Conservation (phyloP, 2,329 filamentous ascomycete species). For the Penicillium corylophilum region DNA sequence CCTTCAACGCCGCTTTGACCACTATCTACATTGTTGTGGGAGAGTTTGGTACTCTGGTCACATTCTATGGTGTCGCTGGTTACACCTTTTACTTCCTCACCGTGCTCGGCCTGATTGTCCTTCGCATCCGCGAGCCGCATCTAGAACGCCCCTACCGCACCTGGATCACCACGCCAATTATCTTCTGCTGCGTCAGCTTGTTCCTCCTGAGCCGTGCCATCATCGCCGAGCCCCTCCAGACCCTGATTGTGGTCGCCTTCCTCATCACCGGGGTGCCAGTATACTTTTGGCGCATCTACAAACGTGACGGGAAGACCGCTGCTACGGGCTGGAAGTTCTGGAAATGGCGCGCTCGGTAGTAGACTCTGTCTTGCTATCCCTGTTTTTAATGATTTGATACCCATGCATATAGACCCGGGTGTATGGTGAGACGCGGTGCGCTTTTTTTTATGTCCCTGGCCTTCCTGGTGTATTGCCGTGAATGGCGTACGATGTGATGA, state of each 20-base stretch:
- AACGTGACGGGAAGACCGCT: conserved; percentile 52
- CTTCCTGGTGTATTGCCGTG: neutral
- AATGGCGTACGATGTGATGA: conserved; percentile 22
- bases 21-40: conserved; percentile 77
- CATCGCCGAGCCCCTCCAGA: conserved; percentile 88
- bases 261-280: conserved; percentile 80
- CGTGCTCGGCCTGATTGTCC: conserved; percentile 86
- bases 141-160: conserved; percentile 90
- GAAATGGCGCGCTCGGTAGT: conserved; percentile 27
- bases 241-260: conserved; percentile 80
- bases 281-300: conserved; percentile 81
- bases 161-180: conserved; percentile 95
- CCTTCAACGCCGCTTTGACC: conserved; percentile 75
- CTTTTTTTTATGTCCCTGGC: neutral
- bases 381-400: conserved; percentile 25
- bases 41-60: conserved; percentile 87
- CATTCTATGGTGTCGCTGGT: conserved; percentile 95
- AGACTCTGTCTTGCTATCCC: conserved; percentile 2
- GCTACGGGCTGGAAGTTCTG: conserved; percentile 46
- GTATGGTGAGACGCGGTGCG: conserved; percentile 7
- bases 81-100: conserved; percentile 98
- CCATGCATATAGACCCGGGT: conserved; percentile 26
- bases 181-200: conserved; percentile 96
- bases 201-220: conserved; percentile 87
- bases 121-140: conserved; percentile 81